phyloP scores from a whole-genome alignment of 2,329 filamentous ascomycete genomes.

The Didymellaceae sp. region DNA sequence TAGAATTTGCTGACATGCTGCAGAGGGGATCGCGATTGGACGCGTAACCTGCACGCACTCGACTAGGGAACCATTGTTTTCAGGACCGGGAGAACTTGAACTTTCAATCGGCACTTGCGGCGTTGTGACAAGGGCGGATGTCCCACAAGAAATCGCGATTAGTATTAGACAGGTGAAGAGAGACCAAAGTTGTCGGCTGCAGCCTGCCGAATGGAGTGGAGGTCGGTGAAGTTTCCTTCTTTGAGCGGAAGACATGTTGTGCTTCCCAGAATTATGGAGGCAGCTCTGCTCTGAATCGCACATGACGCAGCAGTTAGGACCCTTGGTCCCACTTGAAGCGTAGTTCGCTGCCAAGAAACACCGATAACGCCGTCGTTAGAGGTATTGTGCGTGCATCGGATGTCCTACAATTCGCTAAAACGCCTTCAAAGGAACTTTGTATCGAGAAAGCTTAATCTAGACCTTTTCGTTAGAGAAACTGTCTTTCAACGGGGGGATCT shows the following conservation, averaged over 20 bases:
- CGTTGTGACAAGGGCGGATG: slow-evolving; percentile 30
- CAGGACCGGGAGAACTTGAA: slow-evolving; percentile 27
- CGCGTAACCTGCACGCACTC: slow-evolving; percentile 74
- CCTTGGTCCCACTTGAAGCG: slow-evolving; percentile 19
- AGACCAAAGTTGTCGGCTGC: slow-evolving; percentile 24
- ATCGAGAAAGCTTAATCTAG: slow-evolving; percentile 14
- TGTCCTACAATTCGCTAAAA: slow-evolving; percentile 21
- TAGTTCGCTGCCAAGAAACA: slow-evolving; percentile 25
- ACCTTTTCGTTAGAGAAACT: background rate
- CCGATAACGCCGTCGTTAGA: slow-evolving; percentile 39
- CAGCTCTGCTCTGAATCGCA: slow-evolving; percentile 28
- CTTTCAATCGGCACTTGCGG: slow-evolving; percentile 21
- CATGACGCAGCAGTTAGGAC: slow-evolving; percentile 22
- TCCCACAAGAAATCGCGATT: slow-evolving; percentile 40
- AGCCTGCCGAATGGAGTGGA: slow-evolving; percentile 20
- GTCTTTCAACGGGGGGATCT: background rate
- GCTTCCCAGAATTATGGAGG: slow-evolving; percentile 21
- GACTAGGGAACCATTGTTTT: slow-evolving; percentile 49
- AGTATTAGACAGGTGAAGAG: slow-evolving; percentile 43
- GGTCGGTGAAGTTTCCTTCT: slow-evolving; percentile 16
- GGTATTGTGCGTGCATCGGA: slow-evolving; percentile 32
- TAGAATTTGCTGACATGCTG: slow-evolving; percentile 62
- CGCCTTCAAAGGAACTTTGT: slow-evolving; percentile 20
- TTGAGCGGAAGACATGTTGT: slow-evolving; percentile 16
- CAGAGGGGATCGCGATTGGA: slow-evolving; percentile 63